Evolutionary conservation across 345 rosid genomes (phyloP).

Genomic region (Erucastrum elatum): DNA sequence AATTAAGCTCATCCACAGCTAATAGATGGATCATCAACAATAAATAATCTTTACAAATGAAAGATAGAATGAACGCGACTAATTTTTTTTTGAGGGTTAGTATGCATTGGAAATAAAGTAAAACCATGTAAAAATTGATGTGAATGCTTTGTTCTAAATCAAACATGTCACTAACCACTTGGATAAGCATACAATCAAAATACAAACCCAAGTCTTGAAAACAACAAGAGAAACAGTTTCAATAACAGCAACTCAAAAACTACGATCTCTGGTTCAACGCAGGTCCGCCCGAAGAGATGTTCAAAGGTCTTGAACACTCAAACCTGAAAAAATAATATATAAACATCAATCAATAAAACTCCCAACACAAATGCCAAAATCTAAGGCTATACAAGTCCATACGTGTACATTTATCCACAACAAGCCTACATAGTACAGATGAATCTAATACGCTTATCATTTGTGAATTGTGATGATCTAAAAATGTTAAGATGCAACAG

Average conservation of each 20-base stretch:
- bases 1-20: background rate
- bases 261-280: slow-evolving; percentile 3
- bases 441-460: no score
- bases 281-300: background rate
- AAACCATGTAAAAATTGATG: background rate
- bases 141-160: background rate
- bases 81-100: background rate
- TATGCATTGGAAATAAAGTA: background rate
- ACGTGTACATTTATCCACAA: no score
- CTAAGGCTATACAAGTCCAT: background rate
- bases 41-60: no score
- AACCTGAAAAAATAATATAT: slow-evolving; percentile 58
- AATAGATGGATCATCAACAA: background rate
- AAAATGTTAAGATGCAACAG: no score
- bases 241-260: background rate
- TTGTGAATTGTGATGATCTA: no score
- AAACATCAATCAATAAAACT: background rate
- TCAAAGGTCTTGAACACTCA: slow-evolving; percentile 75
- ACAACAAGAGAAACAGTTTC: slow-evolving; percentile 1
- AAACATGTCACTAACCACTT: background rate
- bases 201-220: slow-evolving; percentile 20
- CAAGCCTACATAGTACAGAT: no score
- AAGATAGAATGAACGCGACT: no score
- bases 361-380: background rate
- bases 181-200: background rate